A percentile compares a stretch with the other conserved stretches of the same genome.
Conservation (phyloP, 2,329 filamentous ascomycete species). For the Dryadomyces sulphureus region DNA sequence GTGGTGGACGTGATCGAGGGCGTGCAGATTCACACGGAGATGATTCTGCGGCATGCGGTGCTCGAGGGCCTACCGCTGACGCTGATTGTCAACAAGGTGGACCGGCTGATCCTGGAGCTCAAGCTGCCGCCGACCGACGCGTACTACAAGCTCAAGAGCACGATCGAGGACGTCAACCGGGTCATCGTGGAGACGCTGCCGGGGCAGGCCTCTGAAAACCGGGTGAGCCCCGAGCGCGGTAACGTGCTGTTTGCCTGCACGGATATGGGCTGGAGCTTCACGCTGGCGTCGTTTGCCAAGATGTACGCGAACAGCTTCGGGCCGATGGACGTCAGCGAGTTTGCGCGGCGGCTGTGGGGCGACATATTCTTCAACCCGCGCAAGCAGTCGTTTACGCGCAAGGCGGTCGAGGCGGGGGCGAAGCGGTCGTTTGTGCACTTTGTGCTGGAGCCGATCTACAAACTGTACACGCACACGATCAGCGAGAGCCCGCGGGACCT, state of each 20-base stretch:
- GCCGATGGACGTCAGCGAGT: conserved; percentile 67
- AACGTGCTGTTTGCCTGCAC: conserved; percentile 96
- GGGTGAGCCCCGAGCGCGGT: conserved; percentile 88
- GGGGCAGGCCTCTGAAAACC: conserved; percentile 60
- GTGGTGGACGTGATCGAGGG: conserved; percentile 95
- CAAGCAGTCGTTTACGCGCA: conserved; percentile 84
- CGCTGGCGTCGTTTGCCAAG: conserved; percentile 80
- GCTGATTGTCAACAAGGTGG: conserved; percentile 93
- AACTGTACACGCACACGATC: conserved; percentile 88
- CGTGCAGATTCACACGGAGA: conserved; percentile 96
- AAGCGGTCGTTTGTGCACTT: conserved; percentile 89
- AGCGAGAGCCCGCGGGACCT: conserved; percentile 79
- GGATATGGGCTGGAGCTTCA: conserved; percentile 94
- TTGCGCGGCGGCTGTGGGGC: conserved; percentile 79
- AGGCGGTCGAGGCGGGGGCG: conserved; percentile 63
- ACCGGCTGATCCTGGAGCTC: conserved; percentile 82
- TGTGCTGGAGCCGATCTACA: conserved; percentile 92
- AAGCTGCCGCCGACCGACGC: conserved; percentile 90
- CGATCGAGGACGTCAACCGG: conserved; percentile 97
- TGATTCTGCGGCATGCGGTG: conserved; percentile 91
- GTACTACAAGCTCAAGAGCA: conserved; percentile 97
- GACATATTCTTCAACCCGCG: conserved; percentile 91
- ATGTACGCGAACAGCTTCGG: conserved; percentile 90
- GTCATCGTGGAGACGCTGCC: conserved; percentile 80
- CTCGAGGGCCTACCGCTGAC: conserved; percentile 80